Evolutionary conservation across 192 early-diverging fungal genomes (phyloP).

Genomic region (Backusella tarrabulga): DNA sequence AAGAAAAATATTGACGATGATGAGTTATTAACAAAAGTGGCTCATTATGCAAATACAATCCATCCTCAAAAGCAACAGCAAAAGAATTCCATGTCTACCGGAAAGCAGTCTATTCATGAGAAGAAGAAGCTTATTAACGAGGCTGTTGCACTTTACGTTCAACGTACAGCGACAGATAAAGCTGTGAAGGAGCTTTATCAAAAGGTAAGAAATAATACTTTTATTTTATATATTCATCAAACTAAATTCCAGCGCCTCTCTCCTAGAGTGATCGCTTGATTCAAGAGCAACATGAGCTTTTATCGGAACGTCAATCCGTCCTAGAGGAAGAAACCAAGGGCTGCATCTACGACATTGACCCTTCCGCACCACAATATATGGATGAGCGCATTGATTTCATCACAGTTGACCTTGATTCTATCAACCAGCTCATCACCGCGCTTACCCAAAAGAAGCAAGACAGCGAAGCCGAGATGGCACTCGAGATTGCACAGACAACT

Average conservation of each 20-base stretch:
- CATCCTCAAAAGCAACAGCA: constrained; percentile 1
- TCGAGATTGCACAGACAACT: constrained; percentile 12
- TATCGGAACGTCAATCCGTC: constrained; percentile 19
- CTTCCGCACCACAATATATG: constrained; percentile 24
- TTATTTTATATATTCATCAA: not conserved
- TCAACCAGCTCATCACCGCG: not conserved
- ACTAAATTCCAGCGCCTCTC: not conserved
- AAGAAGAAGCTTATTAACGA: constrained; percentile 6
- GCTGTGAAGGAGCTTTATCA: not conserved
- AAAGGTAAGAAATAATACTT: not conserved
- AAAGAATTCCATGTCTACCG: not conserved
- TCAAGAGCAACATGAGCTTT: constrained; percentile 21
- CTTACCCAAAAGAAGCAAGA: not conserved
- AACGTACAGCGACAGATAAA: not conserved
- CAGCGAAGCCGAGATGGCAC: not conserved
- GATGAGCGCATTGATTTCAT: constrained; percentile 31
- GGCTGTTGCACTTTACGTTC: not conserved
- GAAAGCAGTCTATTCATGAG: constrained; percentile 10
- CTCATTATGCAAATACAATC: constrained; percentile 13
- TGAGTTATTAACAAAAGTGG: constrained; percentile 11
- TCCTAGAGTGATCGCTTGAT: constrained; percentile 11
- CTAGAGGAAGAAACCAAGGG: constrained; percentile 5
- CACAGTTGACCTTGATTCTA: constrained; percentile 11
- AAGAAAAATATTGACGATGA: not conserved
- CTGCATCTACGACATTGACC: not conserved